Percentiles rank a stretch among this genome's conserved stretches.
Evolutionary conservation across 2,329 filamentous ascomycete genomes (phyloP).

Genomic region (Trichophyton benhamiae): DNA sequence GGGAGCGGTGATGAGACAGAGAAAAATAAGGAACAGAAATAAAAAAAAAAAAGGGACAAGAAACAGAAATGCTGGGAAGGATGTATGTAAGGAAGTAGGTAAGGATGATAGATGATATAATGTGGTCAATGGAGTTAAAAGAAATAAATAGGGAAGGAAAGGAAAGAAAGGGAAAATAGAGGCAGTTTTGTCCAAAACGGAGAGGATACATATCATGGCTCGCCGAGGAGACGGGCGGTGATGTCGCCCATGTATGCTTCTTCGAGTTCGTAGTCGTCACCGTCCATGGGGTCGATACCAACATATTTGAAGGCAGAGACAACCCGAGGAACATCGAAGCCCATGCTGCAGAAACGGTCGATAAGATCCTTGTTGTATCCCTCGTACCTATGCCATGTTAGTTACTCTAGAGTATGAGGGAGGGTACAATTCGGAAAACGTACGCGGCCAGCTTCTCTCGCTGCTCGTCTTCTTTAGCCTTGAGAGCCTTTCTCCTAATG

Average conservation of each 20-base stretch:
- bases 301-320: conserved; percentile 72
- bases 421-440: conserved; percentile 15
- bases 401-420: neutral
- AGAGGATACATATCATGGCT: conserved; percentile 40
- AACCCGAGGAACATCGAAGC: conserved; percentile 76
- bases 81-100: neutral
- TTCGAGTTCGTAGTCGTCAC: conserved; percentile 74
- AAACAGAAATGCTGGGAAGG: neutral
- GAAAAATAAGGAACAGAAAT: neutral
- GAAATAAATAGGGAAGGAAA: neutral
- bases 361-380: conserved; percentile 79
- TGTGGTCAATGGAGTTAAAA: neutral
- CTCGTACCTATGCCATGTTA: conserved; percentile 49
- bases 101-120: neutral
- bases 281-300: conserved; percentile 65
- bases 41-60: neutral
- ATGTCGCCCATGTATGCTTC: conserved; percentile 85
- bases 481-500: conserved; percentile 42
- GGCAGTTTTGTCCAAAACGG: conserved; percentile 6
- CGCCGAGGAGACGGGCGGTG: conserved; percentile 70
- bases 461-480: conserved; percentile 45
- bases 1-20: neutral
- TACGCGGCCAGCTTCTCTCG: conserved; percentile 45
- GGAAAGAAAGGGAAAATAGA: neutral
- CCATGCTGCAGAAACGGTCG: conserved; percentile 78